phyloP scores from a whole-genome alignment of 352 stramenopile species.

The Globisporangium polare region DNA sequence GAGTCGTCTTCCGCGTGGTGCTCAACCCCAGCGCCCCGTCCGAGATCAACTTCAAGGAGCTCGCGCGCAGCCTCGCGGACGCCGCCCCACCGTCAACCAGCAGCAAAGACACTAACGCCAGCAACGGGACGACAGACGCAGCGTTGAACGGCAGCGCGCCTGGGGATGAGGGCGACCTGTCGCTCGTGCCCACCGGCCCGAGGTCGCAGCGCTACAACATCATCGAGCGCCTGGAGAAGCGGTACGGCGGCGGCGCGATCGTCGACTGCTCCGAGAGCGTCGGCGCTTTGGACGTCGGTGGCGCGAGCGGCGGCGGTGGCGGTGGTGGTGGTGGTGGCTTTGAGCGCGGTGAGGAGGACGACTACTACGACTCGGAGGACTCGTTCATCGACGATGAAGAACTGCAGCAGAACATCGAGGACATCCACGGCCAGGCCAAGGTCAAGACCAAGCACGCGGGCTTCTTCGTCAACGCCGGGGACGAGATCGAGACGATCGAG shows the following conservation, averaged over 20 bases:
- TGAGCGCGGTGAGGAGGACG: constrained; percentile 65
- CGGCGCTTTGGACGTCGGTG: constrained; percentile 11
- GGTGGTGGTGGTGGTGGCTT: constrained; percentile 19
- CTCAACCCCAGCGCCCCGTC: constrained; percentile 36
- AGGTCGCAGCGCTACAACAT: constrained; percentile 74
- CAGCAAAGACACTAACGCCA: not conserved
- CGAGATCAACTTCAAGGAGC: constrained; percentile 76
- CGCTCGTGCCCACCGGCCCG: constrained; percentile 12
- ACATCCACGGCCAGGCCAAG: constrained; percentile 60
- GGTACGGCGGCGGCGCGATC: constrained; percentile 68
- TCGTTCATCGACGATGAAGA: constrained; percentile 86
- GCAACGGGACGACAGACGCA: constrained; percentile 3
- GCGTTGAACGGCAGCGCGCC: not conserved
- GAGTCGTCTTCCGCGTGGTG: constrained; percentile 43
- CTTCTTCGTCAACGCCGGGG: constrained; percentile 86
- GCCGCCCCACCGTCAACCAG: not conserved
- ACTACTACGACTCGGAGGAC: constrained; percentile 87
- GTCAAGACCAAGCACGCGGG: constrained; percentile 85
- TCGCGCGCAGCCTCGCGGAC: constrained; percentile 28
- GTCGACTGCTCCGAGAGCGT: constrained; percentile 36
- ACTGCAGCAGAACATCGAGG: constrained; percentile 83
- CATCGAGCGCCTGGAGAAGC: constrained; percentile 84
- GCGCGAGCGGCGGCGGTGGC: constrained; percentile 13
- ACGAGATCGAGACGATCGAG: constrained; percentile 80
- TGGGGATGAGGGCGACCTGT: constrained; percentile 9